Conservation (phyloP, 75 land plant genomes). For the Isoetes taiwanensis region DNA sequence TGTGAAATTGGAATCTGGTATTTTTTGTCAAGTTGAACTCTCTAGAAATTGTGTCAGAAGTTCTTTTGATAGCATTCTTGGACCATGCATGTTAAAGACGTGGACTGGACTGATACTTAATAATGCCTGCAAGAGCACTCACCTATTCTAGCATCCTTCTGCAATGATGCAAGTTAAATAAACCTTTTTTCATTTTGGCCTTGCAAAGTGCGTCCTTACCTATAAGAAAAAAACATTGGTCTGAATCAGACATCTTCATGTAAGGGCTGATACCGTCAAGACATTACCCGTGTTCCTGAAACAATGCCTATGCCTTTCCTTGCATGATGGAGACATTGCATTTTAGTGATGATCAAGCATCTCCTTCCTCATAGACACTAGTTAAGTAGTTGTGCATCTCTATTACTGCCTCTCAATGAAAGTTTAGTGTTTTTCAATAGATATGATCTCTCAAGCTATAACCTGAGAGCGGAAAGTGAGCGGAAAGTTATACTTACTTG, state of each 20-base stretch:
- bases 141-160: too few species aligned
- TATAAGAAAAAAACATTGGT: not conserved
- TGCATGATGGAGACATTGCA: not conserved
- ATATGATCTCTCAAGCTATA: too few species aligned
- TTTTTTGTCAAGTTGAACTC: too few species aligned
- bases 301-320: not conserved
- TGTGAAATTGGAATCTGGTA: too few species aligned
- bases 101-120: too few species aligned
- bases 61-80: too few species aligned
- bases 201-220: not conserved
- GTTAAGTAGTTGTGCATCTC: slow-evolving; percentile 8
- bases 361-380: slow-evolving; percentile 6
- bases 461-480: not conserved
- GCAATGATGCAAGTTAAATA: too few species aligned
- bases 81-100: too few species aligned
- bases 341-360: not conserved
- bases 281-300: slow-evolving; percentile 3
- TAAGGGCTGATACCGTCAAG: not conserved
- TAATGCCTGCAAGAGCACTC: too few species aligned
- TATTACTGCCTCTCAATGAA: not conserved
- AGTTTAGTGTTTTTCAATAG: too few species aligned
- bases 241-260: not conserved
- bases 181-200: slow-evolving; percentile 5
- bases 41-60: too few species aligned
- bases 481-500: too few species aligned